phyloP scores from a whole-genome alignment of 2,329 filamentous ascomycete species.

The Paraconiothyrium sp. region DNA sequence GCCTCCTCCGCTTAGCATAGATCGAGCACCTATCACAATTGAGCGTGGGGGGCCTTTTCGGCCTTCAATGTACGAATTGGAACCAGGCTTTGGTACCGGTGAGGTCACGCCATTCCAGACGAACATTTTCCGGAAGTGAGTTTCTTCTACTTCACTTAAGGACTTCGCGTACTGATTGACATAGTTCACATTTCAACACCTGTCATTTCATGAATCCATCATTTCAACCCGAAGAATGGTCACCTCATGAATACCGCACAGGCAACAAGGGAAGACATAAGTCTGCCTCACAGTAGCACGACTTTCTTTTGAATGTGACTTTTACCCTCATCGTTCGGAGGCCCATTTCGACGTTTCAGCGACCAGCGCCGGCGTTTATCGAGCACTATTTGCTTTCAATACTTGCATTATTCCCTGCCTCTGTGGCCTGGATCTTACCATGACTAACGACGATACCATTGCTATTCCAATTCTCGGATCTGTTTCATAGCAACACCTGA shows the following conservation, averaged over 20 bases:
- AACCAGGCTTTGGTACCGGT: slow-evolving; percentile 52
- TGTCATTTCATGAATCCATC: slow-evolving; percentile 63
- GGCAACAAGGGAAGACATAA: slow-evolving; percentile 50
- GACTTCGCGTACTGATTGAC: slow-evolving; percentile 24
- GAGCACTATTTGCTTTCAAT: slow-evolving; percentile 38
- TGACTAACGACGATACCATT: slow-evolving; percentile 48
- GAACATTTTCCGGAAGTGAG: slow-evolving; percentile 60
- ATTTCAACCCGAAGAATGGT: slow-evolving; percentile 64
- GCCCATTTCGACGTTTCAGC: slow-evolving; percentile 46
- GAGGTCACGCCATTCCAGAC: slow-evolving; percentile 57
- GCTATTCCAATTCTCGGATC: slow-evolving; percentile 44
- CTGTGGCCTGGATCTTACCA: slow-evolving; percentile 42
- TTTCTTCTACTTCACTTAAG: neutral
- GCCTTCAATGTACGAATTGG: slow-evolving; percentile 57
- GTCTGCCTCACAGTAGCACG: slow-evolving; percentile 43
- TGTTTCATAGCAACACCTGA: slow-evolving; percentile 43
- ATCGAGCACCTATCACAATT: slow-evolving; percentile 38
- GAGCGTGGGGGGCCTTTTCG: slow-evolving; percentile 55
- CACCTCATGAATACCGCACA: slow-evolving; percentile 58
- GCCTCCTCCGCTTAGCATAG: slow-evolving; percentile 39
- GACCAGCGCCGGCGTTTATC: slow-evolving; percentile 50
- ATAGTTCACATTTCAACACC: slow-evolving; percentile 61
- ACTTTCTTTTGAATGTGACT: slow-evolving; percentile 25
- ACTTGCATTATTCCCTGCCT: slow-evolving; percentile 39
- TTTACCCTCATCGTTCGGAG: slow-evolving; percentile 34